Evolutionary conservation across 768 basidiomycete species (phyloP).

Genomic region (Lentinula sp.): DNA sequence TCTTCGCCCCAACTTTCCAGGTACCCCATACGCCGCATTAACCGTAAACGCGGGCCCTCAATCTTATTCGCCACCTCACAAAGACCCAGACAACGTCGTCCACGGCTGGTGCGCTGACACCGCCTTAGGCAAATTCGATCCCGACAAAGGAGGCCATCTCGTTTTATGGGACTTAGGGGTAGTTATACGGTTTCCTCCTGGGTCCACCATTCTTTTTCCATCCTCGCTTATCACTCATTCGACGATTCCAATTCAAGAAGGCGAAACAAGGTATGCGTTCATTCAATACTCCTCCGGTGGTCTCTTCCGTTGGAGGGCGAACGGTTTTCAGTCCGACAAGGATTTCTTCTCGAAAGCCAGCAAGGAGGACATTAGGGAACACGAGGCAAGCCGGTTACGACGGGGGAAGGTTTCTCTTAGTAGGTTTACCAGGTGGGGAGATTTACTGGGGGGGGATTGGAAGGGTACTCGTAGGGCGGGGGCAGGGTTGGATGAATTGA

Average conservation of each 20-base stretch:
- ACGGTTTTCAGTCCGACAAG: conserved; percentile 5
- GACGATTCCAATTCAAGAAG: conserved; percentile 5
- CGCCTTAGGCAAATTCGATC: conserved; percentile 14
- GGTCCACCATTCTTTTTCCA: conserved; percentile 14
- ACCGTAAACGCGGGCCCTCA: conserved; percentile 18
- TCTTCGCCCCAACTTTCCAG: conserved; percentile 7
- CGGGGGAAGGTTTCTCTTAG: no score
- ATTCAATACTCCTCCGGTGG: conserved; percentile 12
- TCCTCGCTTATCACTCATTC: conserved; percentile 10
- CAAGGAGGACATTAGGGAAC: no score
- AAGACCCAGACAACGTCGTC: conserved; percentile 14
- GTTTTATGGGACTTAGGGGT: no score
- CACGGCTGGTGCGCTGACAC: conserved; percentile 17
- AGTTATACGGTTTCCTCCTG: no score
- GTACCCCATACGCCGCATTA: conserved; percentile 11
- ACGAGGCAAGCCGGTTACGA: no score
- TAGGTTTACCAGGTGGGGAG: no score
- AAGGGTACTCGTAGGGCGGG: no score
- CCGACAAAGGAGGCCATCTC: conserved; percentile 6
- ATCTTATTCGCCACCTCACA: conserved; percentile 7
- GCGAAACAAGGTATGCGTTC: conserved; percentile 6
- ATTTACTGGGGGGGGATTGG: no score
- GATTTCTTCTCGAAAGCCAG: neutral
- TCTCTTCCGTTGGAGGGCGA: conserved; percentile 11
- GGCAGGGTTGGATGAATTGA: no score